Evolutionary conservation across 129 eudicot genomes (phyloP), one percentile per base, ranked within the genome.

Genomic region (Flaveria brownii): DNA sequence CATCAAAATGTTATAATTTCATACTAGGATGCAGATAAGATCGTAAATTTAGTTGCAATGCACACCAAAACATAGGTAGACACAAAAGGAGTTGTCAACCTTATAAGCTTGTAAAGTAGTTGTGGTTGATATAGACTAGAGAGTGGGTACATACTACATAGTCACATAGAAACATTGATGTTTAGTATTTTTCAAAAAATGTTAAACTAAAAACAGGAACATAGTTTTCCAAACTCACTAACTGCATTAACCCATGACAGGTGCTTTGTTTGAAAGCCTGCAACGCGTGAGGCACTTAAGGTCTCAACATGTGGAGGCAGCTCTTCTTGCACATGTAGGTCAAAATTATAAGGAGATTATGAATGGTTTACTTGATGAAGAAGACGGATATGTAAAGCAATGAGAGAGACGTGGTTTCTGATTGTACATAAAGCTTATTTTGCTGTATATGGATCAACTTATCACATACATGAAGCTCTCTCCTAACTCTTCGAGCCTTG

Each of bases 51-150:
- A 22, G 56, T 43, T 20, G 55, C 17, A 59, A 36, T 39, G 67
- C 41, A 41, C 49, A 55, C 67, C 51, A 56, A 18, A 56, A 39
- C 36, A 56, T 39, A 41, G 50, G 18, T 9, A 72, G 22, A 54
- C 77, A 41, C 36, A 55, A 54, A 54, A 54, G 9, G 0, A 25
- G 47, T 23, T 18, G 56, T 50, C 20, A 50, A 41, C 42, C 23
- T 73, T 73, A 20, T 50, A 50, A 69, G 22, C 20, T 23, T 22
- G 59, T 69, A 42, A 26, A 45, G 52, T 71, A 50, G 75, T 47
- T 15, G 75, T 13, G 16, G 26, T 71, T 49, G 75, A 50, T 26
- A 71, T 30, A 50, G 46, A 49, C 10, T 71, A 71, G 61, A 12
- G 15, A 60, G 61, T 70, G 62, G 43, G 60, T 28, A 28, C 30